Percentiles rank a stretch among this genome's conserved stretches.
These are phyloP conservation scores for Moesziomyces parantarcticus DNA, from an alignment of 1,284 basidiomycete species.

Conservation along the genomic window DNA sequence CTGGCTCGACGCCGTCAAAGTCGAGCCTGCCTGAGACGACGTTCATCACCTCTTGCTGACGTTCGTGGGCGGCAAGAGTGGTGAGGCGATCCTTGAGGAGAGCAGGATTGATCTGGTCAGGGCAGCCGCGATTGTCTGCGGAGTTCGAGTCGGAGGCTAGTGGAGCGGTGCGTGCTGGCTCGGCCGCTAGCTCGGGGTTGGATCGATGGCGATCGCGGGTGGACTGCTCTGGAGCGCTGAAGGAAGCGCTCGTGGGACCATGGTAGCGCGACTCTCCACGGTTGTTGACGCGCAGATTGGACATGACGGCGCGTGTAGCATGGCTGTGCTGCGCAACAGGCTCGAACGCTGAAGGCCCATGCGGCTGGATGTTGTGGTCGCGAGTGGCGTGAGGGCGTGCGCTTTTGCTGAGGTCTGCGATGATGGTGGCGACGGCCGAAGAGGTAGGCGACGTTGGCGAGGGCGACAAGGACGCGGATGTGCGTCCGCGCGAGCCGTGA, in stretches of 20 bases:
- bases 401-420: slow-evolving; percentile 10
- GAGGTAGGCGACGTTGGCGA: slow-evolving; percentile 11
- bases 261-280: slow-evolving; percentile 24
- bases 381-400: too few relatives aligned
- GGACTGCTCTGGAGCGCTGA: slow-evolving; percentile 8
- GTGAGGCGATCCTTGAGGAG: slow-evolving; percentile 45
- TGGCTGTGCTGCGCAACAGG: slow-evolving; percentile 4
- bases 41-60: slow-evolving; percentile 61
- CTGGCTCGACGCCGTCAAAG: slow-evolving; percentile 62
- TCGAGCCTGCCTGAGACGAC: slow-evolving; percentile 61
- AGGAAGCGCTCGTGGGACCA: slow-evolving; percentile 22
- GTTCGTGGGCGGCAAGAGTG: slow-evolving; percentile 39
- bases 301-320: slow-evolving; percentile 8
- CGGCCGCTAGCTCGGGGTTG: neutral
- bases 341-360: neutral
- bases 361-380: slow-evolving; percentile 2
- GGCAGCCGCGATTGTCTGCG: neutral
- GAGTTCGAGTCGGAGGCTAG: too few relatives aligned
- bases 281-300: slow-evolving; percentile 23
- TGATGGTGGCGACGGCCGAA: slow-evolving; percentile 17
- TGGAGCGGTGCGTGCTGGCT: too few relatives aligned
- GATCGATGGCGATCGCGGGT: neutral
- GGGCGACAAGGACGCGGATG: neutral
- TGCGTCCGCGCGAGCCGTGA: too few relatives aligned
- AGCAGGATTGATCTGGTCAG: slow-evolving; percentile 5